These are phyloP conservation scores for Epichloe uncinata DNA, from an alignment of 2,329 filamentous ascomycete species.

Conservation along the genomic window DNA sequence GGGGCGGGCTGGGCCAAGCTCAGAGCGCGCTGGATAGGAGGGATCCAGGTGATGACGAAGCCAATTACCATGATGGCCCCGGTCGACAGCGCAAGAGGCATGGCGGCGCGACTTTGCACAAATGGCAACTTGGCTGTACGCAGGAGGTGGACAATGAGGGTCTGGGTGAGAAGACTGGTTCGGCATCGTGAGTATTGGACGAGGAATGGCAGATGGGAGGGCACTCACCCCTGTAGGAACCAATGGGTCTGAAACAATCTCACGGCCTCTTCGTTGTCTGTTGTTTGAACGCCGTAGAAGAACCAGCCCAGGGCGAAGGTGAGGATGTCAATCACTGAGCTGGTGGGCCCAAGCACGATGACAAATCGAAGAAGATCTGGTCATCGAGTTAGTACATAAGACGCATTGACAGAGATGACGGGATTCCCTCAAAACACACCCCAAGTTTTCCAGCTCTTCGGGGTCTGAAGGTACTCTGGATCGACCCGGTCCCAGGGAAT, in stretches of 20 bases:
- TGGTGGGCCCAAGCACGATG: constrained; percentile 15
- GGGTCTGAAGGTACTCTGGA: constrained; percentile 13
- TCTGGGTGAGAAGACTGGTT: constrained; percentile 14
- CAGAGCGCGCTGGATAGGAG: constrained; percentile 10
- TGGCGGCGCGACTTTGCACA: constrained; percentile 12
- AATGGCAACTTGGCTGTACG: constrained; percentile 16
- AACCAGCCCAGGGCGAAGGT: constrained; percentile 13
- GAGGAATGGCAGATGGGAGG: neutral
- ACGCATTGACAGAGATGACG: neutral
- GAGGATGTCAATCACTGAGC: constrained; percentile 15
- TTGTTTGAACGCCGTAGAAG: constrained; percentile 12
- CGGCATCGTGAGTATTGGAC: neutral
- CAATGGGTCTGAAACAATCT: constrained; percentile 14
- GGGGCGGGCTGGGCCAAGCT: constrained; percentile 10
- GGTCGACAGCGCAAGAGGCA: constrained; percentile 13
- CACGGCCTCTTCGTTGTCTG: constrained; percentile 7
- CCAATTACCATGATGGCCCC: constrained; percentile 13
- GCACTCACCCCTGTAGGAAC: constrained; percentile 14
- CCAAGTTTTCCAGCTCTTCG: constrained; percentile 14
- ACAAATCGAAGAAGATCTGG: constrained; percentile 16
- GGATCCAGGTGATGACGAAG: constrained; percentile 14
- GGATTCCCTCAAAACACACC: neutral
- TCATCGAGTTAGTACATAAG: neutral
- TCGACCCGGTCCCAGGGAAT: constrained; percentile 18
- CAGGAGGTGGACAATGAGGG: constrained; percentile 16